Conservation (phyloP, 345 rosid genomes). For the Syzygium aqueum region DNA sequence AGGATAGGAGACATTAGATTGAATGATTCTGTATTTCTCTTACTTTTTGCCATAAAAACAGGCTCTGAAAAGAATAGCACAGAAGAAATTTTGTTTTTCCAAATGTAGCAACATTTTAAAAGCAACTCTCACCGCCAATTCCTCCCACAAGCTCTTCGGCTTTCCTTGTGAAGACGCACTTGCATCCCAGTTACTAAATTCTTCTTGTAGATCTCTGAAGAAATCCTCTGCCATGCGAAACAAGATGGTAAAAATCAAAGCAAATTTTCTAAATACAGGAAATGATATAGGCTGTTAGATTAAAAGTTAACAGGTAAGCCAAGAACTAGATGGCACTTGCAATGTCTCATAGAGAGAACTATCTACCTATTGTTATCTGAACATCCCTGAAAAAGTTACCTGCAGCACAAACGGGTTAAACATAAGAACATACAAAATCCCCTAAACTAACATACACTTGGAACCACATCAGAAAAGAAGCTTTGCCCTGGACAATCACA, state of each 20-base stretch:
- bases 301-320: not conserved
- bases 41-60: not conserved
- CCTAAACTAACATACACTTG: not conserved
- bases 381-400: conserved; percentile 88
- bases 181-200: conserved; percentile 80
- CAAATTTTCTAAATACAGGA: not conserved
- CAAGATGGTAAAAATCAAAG: not conserved
- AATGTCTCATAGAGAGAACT: conserved; percentile 20
- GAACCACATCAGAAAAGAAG: not conserved
- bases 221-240: conserved; percentile 61
- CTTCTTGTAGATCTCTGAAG: conserved; percentile 88
- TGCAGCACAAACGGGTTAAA: conserved; percentile 62
- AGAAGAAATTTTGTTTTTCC: not conserved
- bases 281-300: not conserved
- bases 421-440: conserved; percentile 42
- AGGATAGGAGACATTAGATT: not conserved
- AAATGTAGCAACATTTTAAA: not conserved
- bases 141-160: conserved; percentile 98
- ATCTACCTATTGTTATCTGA: conserved; percentile 83
- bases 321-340: conserved; percentile 1
- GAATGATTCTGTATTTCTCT: not conserved
- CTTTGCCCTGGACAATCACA: not conserved
- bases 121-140: conserved; percentile 55
- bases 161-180: conserved; percentile 62
- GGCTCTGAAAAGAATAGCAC: not conserved